phyloP scores from a whole-genome alignment of 2,329 filamentous ascomycete genomes.

The Mycogone perniciosa region DNA sequence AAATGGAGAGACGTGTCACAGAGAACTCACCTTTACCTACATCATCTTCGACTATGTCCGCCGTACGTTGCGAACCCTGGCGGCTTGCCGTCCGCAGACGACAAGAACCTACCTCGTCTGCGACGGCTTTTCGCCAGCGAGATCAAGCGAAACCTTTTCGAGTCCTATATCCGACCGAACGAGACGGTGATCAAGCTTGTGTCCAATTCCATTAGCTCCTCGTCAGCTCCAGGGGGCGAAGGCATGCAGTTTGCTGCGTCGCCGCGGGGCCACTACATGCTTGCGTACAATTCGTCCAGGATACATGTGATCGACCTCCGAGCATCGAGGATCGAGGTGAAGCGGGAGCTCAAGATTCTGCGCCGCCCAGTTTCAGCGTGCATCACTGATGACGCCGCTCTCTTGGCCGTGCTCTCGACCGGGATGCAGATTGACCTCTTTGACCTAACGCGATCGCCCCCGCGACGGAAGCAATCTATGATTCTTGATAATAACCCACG shows the following conservation, averaged over 20 bases:
- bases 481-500: conserved; percentile 72
- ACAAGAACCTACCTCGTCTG: conserved; percentile 51
- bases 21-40: conserved; percentile 55
- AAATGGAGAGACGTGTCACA: conserved; percentile 61
- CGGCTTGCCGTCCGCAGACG: conserved; percentile 31
- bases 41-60: conserved; percentile 55
- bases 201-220: conserved; percentile 77
- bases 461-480: conserved; percentile 66
- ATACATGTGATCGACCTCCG: conserved; percentile 72
- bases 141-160: conserved; percentile 70
- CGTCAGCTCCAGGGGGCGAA: conserved; percentile 75
- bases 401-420: conserved; percentile 73
- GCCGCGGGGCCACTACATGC: conserved; percentile 63
- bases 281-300: conserved; percentile 79
- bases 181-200: conserved; percentile 72
- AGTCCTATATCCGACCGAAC: conserved; percentile 64
- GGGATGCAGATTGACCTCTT: conserved; percentile 87
- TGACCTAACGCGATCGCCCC: conserved; percentile 57
- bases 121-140: conserved; percentile 62
- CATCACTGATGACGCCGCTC: conserved; percentile 68
- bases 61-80: conserved; percentile 49
- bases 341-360: conserved; percentile 72
- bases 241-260: conserved; percentile 81
- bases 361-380: conserved; percentile 70
- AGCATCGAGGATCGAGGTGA: conserved; percentile 53